Evolutionary conservation across 768 basidiomycete species (phyloP).

Genomic region (Tulasnella sp.): DNA sequence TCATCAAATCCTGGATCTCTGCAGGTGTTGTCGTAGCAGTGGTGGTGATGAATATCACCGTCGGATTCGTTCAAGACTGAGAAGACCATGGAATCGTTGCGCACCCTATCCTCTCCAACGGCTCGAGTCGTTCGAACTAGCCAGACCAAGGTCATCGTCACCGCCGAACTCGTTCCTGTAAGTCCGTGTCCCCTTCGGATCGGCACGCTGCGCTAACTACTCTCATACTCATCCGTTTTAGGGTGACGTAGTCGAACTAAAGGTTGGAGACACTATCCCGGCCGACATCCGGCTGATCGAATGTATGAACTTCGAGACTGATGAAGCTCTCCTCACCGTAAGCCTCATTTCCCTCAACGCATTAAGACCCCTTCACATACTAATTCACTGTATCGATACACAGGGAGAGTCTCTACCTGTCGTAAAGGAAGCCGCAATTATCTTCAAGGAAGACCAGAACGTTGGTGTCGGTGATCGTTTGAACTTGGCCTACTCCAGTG

Average conservation of each 20-base stretch:
- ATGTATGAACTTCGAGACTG: conserved; percentile 57
- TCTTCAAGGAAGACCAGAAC: conserved; percentile 39
- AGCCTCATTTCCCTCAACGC: neutral
- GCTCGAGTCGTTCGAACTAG: conserved; percentile 47
- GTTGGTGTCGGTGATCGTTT: conserved; percentile 32
- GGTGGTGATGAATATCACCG: conserved; percentile 37
- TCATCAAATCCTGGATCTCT: conserved; percentile 53
- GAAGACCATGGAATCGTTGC: conserved; percentile 52
- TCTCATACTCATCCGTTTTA: conserved; percentile 34
- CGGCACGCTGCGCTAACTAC: neutral
- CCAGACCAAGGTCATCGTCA: conserved; percentile 44
- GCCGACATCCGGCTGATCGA: conserved; percentile 47
- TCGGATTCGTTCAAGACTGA: conserved; percentile 52
- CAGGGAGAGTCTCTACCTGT: conserved; percentile 46
- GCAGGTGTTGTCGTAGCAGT: conserved; percentile 51
- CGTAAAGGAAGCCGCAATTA: conserved; percentile 50
- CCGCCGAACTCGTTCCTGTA: conserved; percentile 46
- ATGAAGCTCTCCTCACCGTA: conserved; percentile 60
- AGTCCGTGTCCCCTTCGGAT: neutral
- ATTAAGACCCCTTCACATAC: neutral
- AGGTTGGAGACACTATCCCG: conserved; percentile 53
- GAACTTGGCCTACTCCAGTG: conserved; percentile 41
- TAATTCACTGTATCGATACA: conserved; percentile 46
- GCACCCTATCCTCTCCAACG: conserved; percentile 48
- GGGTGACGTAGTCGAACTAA: conserved; percentile 74